phyloP scores from a whole-genome alignment of 352 stramenopile species.

The Phytopythium litorale region DNA sequence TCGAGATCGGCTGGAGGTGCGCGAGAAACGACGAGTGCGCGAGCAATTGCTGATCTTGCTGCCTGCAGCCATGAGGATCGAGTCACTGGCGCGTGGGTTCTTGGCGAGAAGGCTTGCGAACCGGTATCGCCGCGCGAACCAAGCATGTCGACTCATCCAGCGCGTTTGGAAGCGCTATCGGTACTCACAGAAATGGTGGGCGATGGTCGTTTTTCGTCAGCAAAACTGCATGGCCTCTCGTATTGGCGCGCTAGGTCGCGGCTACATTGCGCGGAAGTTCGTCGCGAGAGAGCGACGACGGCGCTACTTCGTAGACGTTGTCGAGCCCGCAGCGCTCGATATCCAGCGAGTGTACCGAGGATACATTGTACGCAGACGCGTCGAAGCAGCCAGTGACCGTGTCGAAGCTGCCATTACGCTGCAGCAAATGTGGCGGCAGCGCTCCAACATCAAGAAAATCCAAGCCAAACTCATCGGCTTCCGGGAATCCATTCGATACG shows the following conservation, averaged over 20 bases:
- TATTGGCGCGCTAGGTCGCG: constrained; percentile 59
- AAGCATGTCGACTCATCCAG: constrained; percentile 43
- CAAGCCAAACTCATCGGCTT: constrained; percentile 36
- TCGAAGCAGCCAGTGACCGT: constrained; percentile 51
- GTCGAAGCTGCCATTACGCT: constrained; percentile 69
- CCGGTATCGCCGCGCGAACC: constrained; percentile 21
- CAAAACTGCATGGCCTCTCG: constrained; percentile 52
- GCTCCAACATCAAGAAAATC: constrained; percentile 40
- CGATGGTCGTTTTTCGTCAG: constrained; percentile 39
- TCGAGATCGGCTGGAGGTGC: constrained; percentile 25
- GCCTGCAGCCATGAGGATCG: constrained; percentile 48
- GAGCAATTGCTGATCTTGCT: constrained; percentile 35
- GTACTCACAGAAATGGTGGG: constrained; percentile 46
- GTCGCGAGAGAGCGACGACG: constrained; percentile 42
- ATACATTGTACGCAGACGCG: constrained; percentile 41
- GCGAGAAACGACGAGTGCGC: constrained; percentile 20
- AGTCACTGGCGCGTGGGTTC: constrained; percentile 48
- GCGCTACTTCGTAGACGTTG: constrained; percentile 31
- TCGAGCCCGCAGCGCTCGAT: constrained; percentile 36
- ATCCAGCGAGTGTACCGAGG: constrained; percentile 78
- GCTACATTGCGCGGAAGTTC: constrained; percentile 58
- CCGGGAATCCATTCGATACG: constrained; percentile 31
- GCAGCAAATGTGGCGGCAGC: constrained; percentile 68
- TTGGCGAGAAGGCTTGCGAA: constrained; percentile 36
- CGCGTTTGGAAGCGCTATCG: constrained; percentile 41